Base-by-base conservation (phyloP, 768 basidiomycete species). In the Panellus pusillus region DNA sequence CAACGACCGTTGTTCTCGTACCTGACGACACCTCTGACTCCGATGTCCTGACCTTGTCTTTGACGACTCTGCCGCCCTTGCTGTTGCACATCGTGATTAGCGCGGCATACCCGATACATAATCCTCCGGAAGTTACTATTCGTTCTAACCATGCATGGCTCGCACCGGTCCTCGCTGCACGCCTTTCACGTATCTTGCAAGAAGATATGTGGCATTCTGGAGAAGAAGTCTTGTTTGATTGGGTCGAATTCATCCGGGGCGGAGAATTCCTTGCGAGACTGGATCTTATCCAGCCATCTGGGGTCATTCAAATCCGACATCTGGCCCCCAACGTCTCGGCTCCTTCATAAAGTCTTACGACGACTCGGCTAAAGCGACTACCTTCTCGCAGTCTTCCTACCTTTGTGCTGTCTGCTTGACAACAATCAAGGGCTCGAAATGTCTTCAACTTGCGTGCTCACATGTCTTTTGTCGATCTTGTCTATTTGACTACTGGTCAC, bases 391-490 rank as follows among this genome's bases (percentile, higher is more conserved):
- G 49, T 78, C 75, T 14, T 82, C 87, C 0, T 89, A 89, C 68
- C 68, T 74, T 24, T 96, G 93, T 64, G 75, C 84, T 20, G 83
- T 96, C 45, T 96, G 93, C 67, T 70, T 95, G 4, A 78, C 79
- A 32, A 78, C 80, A 13, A 70, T 83, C 53, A 93, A 91, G 65
- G 93, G 93, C 40, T 76, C 80, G 13, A 80, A 82, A 59, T 93
- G 92, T 65, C 62, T 93, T 14, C 76, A 81, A 57, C 73, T 95
- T 44, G 65, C 73, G 2, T 95, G 93, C 64, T 69, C 70, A 1
- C 93, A 95, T 67, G 79, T 93, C 12, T 95, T 93, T 67, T 96
- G 93, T 66, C 80, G 82, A n/a, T 68, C 78, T 8, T 96, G 93
- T 65, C 68, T 96, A 24, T 75, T 76, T 47, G 86, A 88, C 47